A percentile compares a stretch with the other conserved stretches of the same genome.
These are phyloP conservation scores for Cystobasidium pallidum DNA, from an alignment of 1,284 basidiomycete genomes.

Conservation along the genomic window DNA sequence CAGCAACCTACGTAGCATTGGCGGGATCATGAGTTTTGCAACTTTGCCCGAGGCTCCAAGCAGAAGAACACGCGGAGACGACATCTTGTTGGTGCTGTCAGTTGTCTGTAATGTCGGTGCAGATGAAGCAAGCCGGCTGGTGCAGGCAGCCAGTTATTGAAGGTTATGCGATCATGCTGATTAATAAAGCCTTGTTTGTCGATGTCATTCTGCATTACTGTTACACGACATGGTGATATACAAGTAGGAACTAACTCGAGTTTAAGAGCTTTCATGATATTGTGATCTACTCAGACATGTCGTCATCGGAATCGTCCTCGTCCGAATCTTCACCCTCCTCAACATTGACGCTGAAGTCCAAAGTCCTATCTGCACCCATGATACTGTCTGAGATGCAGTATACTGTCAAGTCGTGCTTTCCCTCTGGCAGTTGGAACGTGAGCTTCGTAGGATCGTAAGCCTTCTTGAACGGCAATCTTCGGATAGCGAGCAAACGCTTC, in stretches of 20 bases:
- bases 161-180: too few species aligned
- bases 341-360: slow-evolving; percentile 76
- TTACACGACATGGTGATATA: slow-evolving; percentile 11
- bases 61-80: slow-evolving; percentile 32
- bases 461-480: slow-evolving; percentile 81
- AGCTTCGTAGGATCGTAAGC: slow-evolving; percentile 78
- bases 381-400: slow-evolving; percentile 94
- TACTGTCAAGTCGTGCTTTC: slow-evolving; percentile 77
- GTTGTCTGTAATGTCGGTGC: not conserved
- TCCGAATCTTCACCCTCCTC: slow-evolving; percentile 81
- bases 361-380: slow-evolving; percentile 79
- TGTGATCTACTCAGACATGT: slow-evolving; percentile 41
- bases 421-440: slow-evolving; percentile 84
- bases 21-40: slow-evolving; percentile 27
- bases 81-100: not conserved
- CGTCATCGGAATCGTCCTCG: slow-evolving; percentile 55
- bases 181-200: too few species aligned
- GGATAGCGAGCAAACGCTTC: slow-evolving; percentile 80
- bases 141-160: not conserved
- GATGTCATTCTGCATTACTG: not conserved
- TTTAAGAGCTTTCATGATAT: not conserved
- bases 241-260: not conserved
- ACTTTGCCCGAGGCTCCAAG: slow-evolving; percentile 42
- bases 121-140: too few species aligned
- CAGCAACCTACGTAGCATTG: slow-evolving; percentile 17